Evolutionary conservation across 192 early-diverging fungal genomes (phyloP).

Genomic region (Entomortierella beljakovae): DNA sequence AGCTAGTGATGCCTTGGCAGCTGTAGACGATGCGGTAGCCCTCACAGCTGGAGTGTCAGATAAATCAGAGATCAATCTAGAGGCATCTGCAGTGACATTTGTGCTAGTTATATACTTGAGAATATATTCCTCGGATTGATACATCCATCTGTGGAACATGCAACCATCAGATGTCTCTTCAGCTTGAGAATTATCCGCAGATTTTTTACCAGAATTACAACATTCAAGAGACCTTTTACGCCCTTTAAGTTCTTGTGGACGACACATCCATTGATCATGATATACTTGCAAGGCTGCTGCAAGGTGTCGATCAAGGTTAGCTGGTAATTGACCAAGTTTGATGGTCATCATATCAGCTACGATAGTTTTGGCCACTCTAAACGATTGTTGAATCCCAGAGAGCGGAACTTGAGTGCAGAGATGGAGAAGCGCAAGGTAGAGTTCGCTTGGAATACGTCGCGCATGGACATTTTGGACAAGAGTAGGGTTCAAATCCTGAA

Average conservation of each 20-base stretch:
- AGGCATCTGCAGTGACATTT: neutral
- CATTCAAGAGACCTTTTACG: neutral
- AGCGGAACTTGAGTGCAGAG: conserved; percentile 26
- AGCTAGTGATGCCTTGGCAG: neutral
- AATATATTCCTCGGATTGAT: conserved; percentile 20
- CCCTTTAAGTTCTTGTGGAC: neutral
- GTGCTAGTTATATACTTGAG: neutral
- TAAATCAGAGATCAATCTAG: conserved; percentile 3
- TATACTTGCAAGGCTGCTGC: conserved; percentile 32
- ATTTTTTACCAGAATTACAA: neutral
- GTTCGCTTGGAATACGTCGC: conserved; percentile 25
- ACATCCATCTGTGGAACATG: conserved; percentile 39
- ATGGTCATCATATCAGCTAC: conserved; percentile 24
- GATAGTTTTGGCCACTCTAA: conserved; percentile 33
- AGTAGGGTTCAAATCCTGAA: conserved; percentile 32
- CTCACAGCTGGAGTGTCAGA: neutral
- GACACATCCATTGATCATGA: conserved; percentile 38
- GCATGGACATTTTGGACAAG: conserved; percentile 7
- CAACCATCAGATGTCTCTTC: neutral
- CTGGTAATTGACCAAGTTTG: conserved; percentile 16
- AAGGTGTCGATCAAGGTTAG: conserved; percentile 27
- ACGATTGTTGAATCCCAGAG: conserved; percentile 2
- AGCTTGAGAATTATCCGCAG: neutral
- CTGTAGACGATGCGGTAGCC: neutral
- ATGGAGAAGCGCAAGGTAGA: conserved; percentile 41